phyloP scores from a whole-genome alignment of 179 eudicot genomes.

The Camellia oleifera region DNA sequence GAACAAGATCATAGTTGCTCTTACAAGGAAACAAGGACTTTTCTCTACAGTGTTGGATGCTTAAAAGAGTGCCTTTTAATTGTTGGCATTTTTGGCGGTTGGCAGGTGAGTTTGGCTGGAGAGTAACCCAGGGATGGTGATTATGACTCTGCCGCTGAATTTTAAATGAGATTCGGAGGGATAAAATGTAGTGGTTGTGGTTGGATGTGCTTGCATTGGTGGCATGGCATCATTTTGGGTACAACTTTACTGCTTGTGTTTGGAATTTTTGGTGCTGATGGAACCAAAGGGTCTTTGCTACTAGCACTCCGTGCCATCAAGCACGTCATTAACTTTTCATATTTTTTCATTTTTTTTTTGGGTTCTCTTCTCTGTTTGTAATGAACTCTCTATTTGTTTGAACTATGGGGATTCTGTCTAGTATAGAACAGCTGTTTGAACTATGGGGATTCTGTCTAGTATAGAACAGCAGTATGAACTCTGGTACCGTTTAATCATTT shows the following conservation, averaged over 20 bases:
- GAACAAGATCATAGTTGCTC: constrained; percentile 66
- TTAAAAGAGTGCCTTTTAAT: not conserved
- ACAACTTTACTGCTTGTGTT: not conserved
- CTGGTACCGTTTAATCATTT: too few relatives aligned
- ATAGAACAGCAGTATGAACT: too few relatives aligned
- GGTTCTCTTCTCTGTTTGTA: not conserved
- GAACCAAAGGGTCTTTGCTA: not conserved
- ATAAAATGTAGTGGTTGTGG: not conserved
- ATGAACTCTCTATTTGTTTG: not conserved
- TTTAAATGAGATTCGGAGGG: not conserved
- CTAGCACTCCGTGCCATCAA: not conserved
- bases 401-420: too few relatives aligned
- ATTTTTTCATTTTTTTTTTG: not conserved
- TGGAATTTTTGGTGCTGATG: not conserved
- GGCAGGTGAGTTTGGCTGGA: not conserved
- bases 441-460: not conserved
- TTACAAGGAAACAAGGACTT: constrained; percentile 85
- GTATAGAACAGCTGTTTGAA: too few relatives aligned
- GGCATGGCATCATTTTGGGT: not conserved
- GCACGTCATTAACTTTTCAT: not conserved
- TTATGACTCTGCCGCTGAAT: not conserved
- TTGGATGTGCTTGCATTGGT: not conserved
- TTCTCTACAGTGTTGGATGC: not conserved
- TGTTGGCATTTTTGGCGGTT: not conserved
- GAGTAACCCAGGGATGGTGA: too few relatives aligned